Conservation (phyloP, 2,329 filamentous ascomycete species). For the Geosmithia morbida region DNA sequence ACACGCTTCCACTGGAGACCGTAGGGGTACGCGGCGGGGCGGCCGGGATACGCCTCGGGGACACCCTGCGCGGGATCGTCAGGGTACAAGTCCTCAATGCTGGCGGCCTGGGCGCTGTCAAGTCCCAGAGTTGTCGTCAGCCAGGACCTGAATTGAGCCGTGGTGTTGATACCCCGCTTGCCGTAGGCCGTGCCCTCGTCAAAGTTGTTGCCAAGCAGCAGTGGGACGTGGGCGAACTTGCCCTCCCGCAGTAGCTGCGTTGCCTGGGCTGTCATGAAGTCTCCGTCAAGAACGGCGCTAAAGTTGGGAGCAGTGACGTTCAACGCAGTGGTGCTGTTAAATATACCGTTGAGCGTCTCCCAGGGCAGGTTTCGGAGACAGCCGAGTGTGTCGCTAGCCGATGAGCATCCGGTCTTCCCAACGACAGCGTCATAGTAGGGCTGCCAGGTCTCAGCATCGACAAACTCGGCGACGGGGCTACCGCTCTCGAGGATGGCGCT, state of each 20-base stretch:
- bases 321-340: constrained; percentile 6
- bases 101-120: background rate
- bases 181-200: constrained; percentile 46
- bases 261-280: constrained; percentile 19
- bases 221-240: constrained; percentile 46
- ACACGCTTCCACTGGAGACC: background rate
- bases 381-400: constrained; percentile 6
- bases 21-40: constrained; percentile 24
- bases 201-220: constrained; percentile 45
- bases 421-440: constrained; percentile 6
- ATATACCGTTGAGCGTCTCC: constrained; percentile 10
- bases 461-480: constrained; percentile 7
- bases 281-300: constrained; percentile 14
- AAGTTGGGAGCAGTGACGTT: constrained; percentile 7
- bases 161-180: constrained; percentile 34
- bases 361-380: constrained; percentile 12
- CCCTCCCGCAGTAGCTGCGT: constrained; percentile 38
- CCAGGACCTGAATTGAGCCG: constrained; percentile 24
- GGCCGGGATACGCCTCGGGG: constrained; percentile 22
- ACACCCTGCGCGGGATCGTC: background rate
- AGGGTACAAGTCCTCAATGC: background rate
- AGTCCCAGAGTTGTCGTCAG: background rate
- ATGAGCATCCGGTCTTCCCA: constrained; percentile 5
- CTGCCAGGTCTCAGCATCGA: background rate
- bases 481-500: constrained; percentile 40